These are phyloP conservation scores for Isoetes engelmannii DNA, from an alignment of 83 land plant species.

Conservation along the genomic window DNA sequence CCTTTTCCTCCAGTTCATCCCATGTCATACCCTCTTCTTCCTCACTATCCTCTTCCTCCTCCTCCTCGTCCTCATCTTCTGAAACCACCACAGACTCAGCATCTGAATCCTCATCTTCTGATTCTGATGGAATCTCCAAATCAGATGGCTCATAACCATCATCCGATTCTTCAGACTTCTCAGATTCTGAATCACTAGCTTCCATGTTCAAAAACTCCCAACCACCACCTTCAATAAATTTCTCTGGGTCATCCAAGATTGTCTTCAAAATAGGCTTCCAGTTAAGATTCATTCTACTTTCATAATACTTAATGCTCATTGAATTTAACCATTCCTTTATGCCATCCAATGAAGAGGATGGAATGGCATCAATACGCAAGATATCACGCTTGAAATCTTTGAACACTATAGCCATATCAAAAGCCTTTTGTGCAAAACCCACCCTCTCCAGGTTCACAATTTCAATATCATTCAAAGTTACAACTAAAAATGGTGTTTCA, in stretches of 20 bases:
- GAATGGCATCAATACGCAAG: constrained; percentile 74
- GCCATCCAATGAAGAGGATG: constrained; percentile 61
- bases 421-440: constrained; percentile 82
- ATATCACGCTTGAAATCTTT: constrained; percentile 80
- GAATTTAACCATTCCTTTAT: constrained; percentile 84
- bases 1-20: constrained; percentile 29
- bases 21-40: constrained; percentile 41
- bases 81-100: constrained; percentile 72
- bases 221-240: constrained; percentile 74
- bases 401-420: constrained; percentile 80
- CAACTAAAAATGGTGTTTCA: constrained; percentile 53
- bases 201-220: constrained; percentile 87
- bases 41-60: constrained; percentile 41
- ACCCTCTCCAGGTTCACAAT: constrained; percentile 80
- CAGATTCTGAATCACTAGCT: constrained; percentile 70
- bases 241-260: constrained; percentile 68
- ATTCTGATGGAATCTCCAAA: constrained; percentile 54
- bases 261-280: constrained; percentile 80
- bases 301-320: constrained; percentile 68
- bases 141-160: constrained; percentile 74
- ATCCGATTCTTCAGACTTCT: constrained; percentile 65
- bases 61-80: constrained; percentile 73
- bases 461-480: constrained; percentile 71
- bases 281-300: constrained; percentile 72
- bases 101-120: constrained; percentile 58